Conservation (phyloP, 257 asterid genomes). For the Dorcoceras hygrometricum region DNA sequence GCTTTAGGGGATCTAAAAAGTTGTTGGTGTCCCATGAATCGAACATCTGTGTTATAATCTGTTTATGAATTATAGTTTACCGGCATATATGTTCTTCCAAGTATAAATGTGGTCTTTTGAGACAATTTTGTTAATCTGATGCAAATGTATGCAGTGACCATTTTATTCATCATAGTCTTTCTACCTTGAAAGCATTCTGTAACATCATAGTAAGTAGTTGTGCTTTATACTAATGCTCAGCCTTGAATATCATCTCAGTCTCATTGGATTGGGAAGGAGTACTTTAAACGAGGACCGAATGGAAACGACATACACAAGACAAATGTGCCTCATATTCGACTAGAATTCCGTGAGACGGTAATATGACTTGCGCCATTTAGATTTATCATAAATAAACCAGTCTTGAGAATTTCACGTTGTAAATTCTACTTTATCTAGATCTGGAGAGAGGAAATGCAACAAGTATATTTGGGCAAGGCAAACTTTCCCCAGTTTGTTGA, state of each 20-base stretch:
- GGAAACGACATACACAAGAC: constrained; percentile 96
- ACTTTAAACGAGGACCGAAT: constrained; percentile 82
- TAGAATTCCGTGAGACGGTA: constrained; percentile 93
- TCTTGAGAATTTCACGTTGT: constrained; percentile 3
- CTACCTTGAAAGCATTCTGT: background rate
- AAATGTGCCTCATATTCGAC: constrained; percentile 91
- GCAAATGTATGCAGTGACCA: background rate
- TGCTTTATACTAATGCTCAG: constrained; percentile 11
- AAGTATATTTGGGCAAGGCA: constrained; percentile 74
- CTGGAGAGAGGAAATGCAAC: constrained; percentile 95
- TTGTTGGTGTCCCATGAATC: too few relatives aligned
- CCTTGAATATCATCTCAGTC: constrained; percentile 41
- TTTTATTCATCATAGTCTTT: background rate
- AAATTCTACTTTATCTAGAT: constrained; percentile 42
- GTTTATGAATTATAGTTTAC: too few relatives aligned
- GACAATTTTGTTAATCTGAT: constrained; percentile 1
- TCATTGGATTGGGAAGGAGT: constrained; percentile 91
- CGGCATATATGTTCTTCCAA: too few relatives aligned
- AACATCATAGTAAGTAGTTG: background rate
- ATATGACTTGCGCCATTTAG: constrained; percentile 20
- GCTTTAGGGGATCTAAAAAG: too few relatives aligned
- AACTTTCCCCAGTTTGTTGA: constrained; percentile 50
- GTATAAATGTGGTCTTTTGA: background rate
- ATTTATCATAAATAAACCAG: constrained; percentile 13
- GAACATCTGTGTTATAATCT: too few relatives aligned